These are phyloP conservation scores for Calonectria multiphialidica DNA, from an alignment of 2,329 filamentous ascomycete species.

Conservation along the genomic window DNA sequence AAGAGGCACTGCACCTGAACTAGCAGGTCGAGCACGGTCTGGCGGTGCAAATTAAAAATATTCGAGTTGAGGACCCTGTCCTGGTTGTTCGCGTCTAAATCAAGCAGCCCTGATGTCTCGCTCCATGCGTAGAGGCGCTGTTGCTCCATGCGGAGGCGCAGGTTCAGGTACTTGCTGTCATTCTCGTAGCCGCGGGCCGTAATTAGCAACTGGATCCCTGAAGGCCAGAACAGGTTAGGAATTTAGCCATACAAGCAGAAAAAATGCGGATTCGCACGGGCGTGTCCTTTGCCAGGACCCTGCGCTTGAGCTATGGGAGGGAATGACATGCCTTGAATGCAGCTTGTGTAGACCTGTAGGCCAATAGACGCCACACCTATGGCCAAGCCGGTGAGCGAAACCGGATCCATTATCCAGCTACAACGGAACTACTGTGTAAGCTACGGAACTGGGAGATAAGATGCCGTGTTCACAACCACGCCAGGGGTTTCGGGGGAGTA, in stretches of 20 bases:
- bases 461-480: conserved; percentile 1
- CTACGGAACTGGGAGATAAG: conserved; percentile 5
- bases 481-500: neutral
- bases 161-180: conserved; percentile 61
- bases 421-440: neutral
- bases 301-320: neutral
- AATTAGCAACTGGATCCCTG: conserved; percentile 61
- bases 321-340: conserved; percentile 54
- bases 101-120: conserved; percentile 61
- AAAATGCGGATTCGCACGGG: neutral
- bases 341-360: conserved; percentile 60
- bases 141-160: conserved; percentile 63
- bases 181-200: conserved; percentile 62
- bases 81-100: conserved; percentile 55
- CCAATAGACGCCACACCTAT: conserved; percentile 59
- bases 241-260: neutral
- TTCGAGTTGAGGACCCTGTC: conserved; percentile 59
- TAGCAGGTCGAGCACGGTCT: conserved; percentile 61
- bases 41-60: conserved; percentile 60
- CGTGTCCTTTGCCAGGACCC: neutral
- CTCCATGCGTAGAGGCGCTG: conserved; percentile 63
- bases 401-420: conserved; percentile 54
- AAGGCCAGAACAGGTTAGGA: conserved; percentile 18
- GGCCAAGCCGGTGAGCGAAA: conserved; percentile 56
- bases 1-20: conserved; percentile 61